Evolutionary conservation across 148 eudicot genomes (phyloP).

Genomic region (Diospyros lotus): DNA sequence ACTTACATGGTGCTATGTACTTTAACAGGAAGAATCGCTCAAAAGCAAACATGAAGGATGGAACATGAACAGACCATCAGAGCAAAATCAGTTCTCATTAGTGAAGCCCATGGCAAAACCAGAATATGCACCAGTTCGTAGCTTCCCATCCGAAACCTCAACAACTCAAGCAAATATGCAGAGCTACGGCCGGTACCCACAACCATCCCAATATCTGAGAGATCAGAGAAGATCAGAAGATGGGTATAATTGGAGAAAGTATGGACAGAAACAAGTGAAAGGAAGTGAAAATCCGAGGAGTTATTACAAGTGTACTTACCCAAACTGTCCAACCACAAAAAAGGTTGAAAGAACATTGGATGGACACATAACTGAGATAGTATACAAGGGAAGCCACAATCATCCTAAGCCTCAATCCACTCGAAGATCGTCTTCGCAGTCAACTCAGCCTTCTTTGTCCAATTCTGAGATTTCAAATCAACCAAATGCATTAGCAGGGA

Average conservation of each 20-base stretch:
- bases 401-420: conserved; percentile 75
- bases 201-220: conserved; percentile 45
- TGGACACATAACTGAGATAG: conserved; percentile 69
- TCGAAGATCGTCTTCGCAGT: conserved; percentile 34
- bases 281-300: conserved; percentile 82
- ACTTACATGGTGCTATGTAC: neutral
- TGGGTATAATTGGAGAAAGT: conserved; percentile 76
- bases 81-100: conserved; percentile 33
- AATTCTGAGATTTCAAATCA: conserved; percentile 4
- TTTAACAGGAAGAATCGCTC: conserved; percentile 20
- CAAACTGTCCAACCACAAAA: conserved; percentile 74
- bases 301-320: conserved; percentile 76
- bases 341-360: conserved; percentile 62
- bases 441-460: conserved; percentile 10
- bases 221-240: conserved; percentile 63
- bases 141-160: conserved; percentile 17
- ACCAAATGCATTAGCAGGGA: neutral
- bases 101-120: conserved; percentile 14
- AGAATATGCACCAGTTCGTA: conserved; percentile 9
- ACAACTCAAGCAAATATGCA: conserved; percentile 17
- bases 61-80: conserved; percentile 31
- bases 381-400: conserved; percentile 76
- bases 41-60: conserved; percentile 31
- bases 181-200: conserved; percentile 7
- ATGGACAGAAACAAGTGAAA: conserved; percentile 79